Conservation (phyloP, 1,284 basidiomycete species). For the Ustilago crameri region DNA sequence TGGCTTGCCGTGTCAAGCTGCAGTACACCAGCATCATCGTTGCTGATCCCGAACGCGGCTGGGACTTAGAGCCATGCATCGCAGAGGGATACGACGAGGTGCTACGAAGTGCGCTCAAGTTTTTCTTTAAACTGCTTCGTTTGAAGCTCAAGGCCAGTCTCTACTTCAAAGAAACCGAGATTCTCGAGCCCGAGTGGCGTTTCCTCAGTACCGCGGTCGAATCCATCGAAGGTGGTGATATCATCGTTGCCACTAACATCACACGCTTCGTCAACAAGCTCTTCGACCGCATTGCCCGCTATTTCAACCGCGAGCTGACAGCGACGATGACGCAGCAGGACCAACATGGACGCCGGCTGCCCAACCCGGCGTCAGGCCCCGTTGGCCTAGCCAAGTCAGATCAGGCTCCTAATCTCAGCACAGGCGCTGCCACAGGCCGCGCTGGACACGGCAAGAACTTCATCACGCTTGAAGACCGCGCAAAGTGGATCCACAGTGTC, state of each 20-base stretch:
- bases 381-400: constrained; percentile 34
- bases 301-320: constrained; percentile 91
- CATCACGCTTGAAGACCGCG: constrained; percentile 84
- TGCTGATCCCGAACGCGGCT: constrained; percentile 85
- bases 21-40: constrained; percentile 88
- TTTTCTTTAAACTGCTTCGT: constrained; percentile 93
- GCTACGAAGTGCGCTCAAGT: constrained; percentile 85
- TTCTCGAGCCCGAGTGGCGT: constrained; percentile 94
- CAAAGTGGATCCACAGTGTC: constrained; percentile 90
- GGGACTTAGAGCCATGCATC: constrained; percentile 88
- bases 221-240: constrained; percentile 86
- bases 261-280: constrained; percentile 66
- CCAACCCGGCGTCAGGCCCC: constrained; percentile 33
- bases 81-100: constrained; percentile 88
- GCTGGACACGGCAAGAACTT: constrained; percentile 51
- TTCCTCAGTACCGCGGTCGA: constrained; percentile 93
- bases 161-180: constrained; percentile 97
- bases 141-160: constrained; percentile 96
- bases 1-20: constrained; percentile 92
- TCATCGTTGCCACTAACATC: constrained; percentile 78
- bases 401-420: constrained; percentile 12
- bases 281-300: constrained; percentile 81
- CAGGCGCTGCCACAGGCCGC: constrained; percentile 31
- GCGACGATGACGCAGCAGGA: constrained; percentile 72
- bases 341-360: constrained; percentile 27